phyloP scores from a whole-genome alignment of 2,329 filamentous ascomycete species.

The Botrytis elliptica region DNA sequence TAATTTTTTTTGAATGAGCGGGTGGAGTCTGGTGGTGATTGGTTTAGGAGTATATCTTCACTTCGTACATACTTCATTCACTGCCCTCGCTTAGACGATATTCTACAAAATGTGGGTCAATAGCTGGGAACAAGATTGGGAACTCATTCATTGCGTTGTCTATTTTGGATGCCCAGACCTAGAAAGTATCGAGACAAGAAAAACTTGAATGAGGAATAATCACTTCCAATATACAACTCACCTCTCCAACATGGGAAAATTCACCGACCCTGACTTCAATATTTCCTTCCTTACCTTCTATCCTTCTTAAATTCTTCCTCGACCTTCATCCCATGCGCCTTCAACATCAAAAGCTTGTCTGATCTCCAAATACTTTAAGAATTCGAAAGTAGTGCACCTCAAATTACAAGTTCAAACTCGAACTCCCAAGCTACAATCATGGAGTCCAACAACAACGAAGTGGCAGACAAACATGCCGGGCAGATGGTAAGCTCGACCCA shows the following conservation, averaged over 20 bases:
- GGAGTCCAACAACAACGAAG: background rate
- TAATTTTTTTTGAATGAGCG: background rate
- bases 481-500: background rate
- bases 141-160: background rate
- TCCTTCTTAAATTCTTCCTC: background rate
- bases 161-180: fast-evolving
- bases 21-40: background rate
- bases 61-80: background rate
- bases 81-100: background rate
- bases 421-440: background rate
- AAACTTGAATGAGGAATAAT: background rate
- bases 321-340: background rate
- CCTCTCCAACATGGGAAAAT: background rate
- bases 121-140: fast-evolving
- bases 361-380: fast-evolving
- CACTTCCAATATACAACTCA: background rate
- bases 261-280: background rate
- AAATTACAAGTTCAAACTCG: background rate
- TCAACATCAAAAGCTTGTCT: background rate
- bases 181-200: background rate
- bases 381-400: background rate
- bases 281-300: background rate
- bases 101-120: background rate
- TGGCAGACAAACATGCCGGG: background rate
- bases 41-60: background rate